A percentile compares a stretch with the other conserved stretches of the same genome.
Conservation (phyloP, 2,329 filamentous ascomycete species). For the Intubia oerlemansii region DNA sequence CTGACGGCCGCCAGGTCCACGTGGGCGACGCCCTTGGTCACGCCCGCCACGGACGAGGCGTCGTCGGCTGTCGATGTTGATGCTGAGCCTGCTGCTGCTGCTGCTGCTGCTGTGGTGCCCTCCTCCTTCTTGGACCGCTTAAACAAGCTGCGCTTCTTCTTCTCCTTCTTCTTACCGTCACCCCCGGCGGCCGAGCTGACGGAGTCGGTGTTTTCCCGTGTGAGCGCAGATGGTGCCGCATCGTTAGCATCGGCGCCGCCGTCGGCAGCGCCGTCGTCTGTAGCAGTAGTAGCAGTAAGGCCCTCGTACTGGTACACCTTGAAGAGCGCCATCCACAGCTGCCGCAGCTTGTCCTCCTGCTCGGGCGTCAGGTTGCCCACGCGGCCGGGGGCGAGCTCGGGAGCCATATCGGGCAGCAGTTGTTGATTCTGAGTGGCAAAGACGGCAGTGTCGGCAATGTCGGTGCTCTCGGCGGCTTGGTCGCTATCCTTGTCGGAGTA, state of each 20-base stretch:
- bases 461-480: too few relatives aligned
- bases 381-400: conserved; percentile 40
- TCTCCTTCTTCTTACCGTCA: conserved; percentile 29
- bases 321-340: conserved; percentile 63
- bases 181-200: conserved; percentile 10
- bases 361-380: conserved; percentile 76
- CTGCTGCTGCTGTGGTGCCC: neutral
- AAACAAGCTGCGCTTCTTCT: conserved; percentile 52
- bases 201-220: conserved; percentile 7
- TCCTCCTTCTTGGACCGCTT: conserved; percentile 26
- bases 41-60: conserved; percentile 1
- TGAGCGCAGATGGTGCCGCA: too few relatives aligned
- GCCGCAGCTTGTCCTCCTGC: conserved; percentile 69
- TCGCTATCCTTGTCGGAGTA: too few relatives aligned
- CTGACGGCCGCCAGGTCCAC: conserved; percentile 9
- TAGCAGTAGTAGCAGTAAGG: conserved; percentile 13
- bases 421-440: too few relatives aligned
- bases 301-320: conserved; percentile 43
- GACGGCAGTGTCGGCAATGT: too few relatives aligned
- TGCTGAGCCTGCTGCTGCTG: too few relatives aligned
- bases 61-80: too few relatives aligned
- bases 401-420: conserved; percentile 8
- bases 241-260: conserved; percentile 6
- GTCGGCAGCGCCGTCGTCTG: conserved; percentile 10
- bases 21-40: conserved; percentile 1